Conservation (phyloP, 441 rosid species). For the Corymbia citriodora region DNA sequence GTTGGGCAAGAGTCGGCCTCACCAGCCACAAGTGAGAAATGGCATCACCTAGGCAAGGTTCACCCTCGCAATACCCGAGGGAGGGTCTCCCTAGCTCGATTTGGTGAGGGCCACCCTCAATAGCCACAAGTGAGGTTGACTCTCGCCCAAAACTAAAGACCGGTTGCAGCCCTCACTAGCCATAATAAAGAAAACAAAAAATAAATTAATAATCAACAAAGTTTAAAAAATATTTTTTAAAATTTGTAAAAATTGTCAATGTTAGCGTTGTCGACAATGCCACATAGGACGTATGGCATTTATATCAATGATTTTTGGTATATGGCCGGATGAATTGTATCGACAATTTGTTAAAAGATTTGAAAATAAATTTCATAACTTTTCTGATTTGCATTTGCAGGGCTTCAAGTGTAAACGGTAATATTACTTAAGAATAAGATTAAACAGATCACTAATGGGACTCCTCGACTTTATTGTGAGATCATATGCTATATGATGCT, state of each 20-base stretch:
- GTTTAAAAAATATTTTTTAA: too few species aligned
- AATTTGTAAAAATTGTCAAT: too few species aligned
- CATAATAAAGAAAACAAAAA: too few species aligned
- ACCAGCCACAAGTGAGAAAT: too few species aligned
- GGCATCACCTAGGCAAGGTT: too few species aligned
- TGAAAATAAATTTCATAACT: too few species aligned
- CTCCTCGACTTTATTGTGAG: neutral
- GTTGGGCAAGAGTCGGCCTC: neutral
- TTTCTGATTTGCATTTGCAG: neutral
- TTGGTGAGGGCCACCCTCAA: too few species aligned
- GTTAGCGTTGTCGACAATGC: neutral
- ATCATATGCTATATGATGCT: neutral
- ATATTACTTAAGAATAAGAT: neutral
- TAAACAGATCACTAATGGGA: neutral
- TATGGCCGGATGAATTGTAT: neutral
- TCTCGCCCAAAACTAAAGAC: too few species aligned
- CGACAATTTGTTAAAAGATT: neutral
- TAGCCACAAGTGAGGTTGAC: too few species aligned
- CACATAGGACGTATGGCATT: fast-evolving
- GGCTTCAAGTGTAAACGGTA: neutral
- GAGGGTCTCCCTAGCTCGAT: too few species aligned
- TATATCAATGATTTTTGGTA: fast-evolving
- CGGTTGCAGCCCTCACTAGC: fast-evolving
- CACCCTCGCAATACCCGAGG: too few species aligned
- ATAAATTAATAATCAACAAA: too few species aligned